Conservation (phyloP, 306 rosid species). For the Rosa lucieae region DNA sequence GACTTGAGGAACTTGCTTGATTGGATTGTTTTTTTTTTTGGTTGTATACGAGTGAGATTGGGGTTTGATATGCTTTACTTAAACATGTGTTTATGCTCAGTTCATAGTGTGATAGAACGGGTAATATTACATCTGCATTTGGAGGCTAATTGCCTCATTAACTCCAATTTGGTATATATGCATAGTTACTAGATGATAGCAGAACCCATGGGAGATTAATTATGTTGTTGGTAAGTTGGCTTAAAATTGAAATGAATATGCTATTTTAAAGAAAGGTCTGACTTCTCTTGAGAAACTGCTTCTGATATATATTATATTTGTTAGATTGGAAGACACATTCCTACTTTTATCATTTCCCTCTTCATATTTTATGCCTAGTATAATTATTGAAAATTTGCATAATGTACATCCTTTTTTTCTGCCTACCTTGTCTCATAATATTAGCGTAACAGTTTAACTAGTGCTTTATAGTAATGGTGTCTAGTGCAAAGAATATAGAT, state of each 20-base stretch:
- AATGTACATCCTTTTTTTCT: background rate
- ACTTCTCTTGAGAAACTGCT: background rate
- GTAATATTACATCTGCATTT: background rate
- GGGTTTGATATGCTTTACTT: background rate
- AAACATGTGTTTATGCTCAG: background rate
- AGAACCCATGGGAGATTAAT: background rate
- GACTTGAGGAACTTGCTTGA: slow-evolving; percentile 4
- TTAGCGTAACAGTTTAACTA: background rate
- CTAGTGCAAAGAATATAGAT: background rate
- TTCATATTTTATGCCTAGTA: background rate
- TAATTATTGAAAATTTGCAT: background rate
- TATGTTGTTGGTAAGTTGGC: no score
- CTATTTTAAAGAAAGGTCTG: background rate
- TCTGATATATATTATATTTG: background rate
- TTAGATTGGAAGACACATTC: background rate
- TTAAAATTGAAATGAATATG: background rate
- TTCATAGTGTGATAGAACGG: background rate
- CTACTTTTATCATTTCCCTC: background rate
- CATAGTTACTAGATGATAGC: background rate
- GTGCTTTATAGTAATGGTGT: background rate
- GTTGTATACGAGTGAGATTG: background rate
- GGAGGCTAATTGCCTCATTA: background rate
- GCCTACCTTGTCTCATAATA: background rate
- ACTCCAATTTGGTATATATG: background rate
- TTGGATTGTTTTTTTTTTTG: background rate